Conservation (phyloP, 345 rosid genomes). For the Psidium friedrichsthalianum region DNA sequence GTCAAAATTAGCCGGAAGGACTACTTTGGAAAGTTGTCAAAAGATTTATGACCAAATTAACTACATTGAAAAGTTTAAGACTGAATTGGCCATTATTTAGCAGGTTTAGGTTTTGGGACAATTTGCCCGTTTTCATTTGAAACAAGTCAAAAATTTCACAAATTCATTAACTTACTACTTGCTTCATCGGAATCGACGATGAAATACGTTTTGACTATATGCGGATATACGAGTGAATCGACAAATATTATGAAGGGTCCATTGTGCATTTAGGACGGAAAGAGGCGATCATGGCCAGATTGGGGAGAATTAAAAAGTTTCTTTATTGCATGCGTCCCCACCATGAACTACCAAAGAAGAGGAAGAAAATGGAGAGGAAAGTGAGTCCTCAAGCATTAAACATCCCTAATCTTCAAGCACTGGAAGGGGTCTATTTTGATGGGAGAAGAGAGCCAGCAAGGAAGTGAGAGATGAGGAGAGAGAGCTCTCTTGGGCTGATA, state of each 20-base stretch:
- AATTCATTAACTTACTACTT: not conserved
- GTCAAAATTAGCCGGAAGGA: not conserved
- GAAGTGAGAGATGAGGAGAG: conserved; percentile 54
- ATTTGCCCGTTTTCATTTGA: not conserved
- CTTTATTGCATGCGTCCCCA: not conserved
- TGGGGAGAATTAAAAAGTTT: not conserved
- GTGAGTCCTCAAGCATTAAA: no score
- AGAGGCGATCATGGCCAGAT: no score
- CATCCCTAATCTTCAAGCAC: not conserved
- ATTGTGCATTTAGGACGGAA: not conserved
- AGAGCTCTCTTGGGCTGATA: conserved; percentile 75
- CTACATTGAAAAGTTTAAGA: not conserved
- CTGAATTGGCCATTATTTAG: not conserved
- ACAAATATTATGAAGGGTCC: not conserved
- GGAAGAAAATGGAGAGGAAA: not conserved
- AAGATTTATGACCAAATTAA: not conserved
- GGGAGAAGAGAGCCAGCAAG: conserved; percentile 57
- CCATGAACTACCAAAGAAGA: not conserved
- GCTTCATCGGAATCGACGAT: not conserved
- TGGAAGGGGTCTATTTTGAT: not conserved
- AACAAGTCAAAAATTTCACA: not conserved
- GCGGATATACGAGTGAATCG: not conserved
- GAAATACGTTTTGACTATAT: not conserved
- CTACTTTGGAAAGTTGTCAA: not conserved
- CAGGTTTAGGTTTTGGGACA: no score